These are phyloP conservation scores for Collybia mongolica DNA, from an alignment of 768 basidiomycete genomes.

Conservation along the genomic window DNA sequence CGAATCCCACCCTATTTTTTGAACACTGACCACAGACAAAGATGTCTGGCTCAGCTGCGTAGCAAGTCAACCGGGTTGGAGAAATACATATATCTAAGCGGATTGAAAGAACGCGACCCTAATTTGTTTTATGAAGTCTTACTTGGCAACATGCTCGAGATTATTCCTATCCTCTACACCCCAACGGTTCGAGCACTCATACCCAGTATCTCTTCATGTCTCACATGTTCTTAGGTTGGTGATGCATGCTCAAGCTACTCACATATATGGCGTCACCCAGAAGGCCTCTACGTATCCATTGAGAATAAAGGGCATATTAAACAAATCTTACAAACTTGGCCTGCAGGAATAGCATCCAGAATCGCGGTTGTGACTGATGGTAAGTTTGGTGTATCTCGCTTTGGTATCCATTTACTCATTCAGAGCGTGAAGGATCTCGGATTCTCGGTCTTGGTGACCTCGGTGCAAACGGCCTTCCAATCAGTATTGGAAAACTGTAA, in stretches of 20 bases:
- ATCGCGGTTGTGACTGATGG: constrained; percentile 84
- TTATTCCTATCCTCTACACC: constrained; percentile 73
- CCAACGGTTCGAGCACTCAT: constrained; percentile 49
- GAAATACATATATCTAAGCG: constrained; percentile 70
- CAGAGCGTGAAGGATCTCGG: constrained; percentile 46
- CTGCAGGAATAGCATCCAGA: constrained; percentile 40
- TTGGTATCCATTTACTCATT: constrained; percentile 1
- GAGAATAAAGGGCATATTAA: constrained; percentile 65
- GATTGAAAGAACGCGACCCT: constrained; percentile 60
- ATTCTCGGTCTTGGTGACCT: constrained; percentile 68
- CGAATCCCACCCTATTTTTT: constrained; percentile 49
- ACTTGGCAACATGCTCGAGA: constrained; percentile 60
- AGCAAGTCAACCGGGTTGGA: constrained; percentile 57
- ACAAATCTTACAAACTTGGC: constrained; percentile 54
- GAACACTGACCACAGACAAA: constrained; percentile 50
- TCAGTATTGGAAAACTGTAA: constrained; percentile 73
- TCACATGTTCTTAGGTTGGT: constrained; percentile 44
- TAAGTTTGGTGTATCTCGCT: constrained; percentile 23
- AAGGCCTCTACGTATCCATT: constrained; percentile 62
- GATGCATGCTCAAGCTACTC: constrained; percentile 73
- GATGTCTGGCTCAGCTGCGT: constrained; percentile 57
- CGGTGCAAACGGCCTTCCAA: constrained; percentile 50
- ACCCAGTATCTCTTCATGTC: constrained; percentile 3
- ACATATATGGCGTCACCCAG: constrained; percentile 64
- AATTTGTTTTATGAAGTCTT: constrained; percentile 67